Evolutionary conservation across 441 rosid species (phyloP).

Genomic region (Viola pubescens): DNA sequence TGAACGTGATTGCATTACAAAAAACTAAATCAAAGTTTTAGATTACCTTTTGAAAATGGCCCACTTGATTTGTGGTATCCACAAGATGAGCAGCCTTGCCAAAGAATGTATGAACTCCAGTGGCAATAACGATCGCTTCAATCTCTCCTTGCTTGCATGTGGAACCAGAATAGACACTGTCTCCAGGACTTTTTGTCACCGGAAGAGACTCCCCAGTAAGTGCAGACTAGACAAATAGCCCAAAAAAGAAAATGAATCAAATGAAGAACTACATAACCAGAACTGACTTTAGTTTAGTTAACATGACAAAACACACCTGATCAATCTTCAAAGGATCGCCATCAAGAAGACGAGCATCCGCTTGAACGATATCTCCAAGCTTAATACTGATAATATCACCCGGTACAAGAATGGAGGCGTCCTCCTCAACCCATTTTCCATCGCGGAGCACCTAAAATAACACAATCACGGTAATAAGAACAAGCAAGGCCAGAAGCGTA

Average conservation of each 20-base stretch:
- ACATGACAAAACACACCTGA: constrained; percentile 29
- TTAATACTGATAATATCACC: constrained; percentile 61
- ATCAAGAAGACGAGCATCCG: constrained; percentile 72
- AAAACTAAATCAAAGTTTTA: not conserved
- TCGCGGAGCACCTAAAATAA: constrained; percentile 43
- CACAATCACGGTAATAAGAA: not conserved
- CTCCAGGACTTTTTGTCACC: constrained; percentile 48
- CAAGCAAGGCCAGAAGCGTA: not conserved
- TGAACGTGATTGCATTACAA: not conserved
- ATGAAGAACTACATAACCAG: not conserved
- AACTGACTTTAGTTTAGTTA: not conserved
- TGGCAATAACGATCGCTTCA: constrained; percentile 65
- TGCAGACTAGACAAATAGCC: constrained; percentile 36
- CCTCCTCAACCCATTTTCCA: constrained; percentile 54
- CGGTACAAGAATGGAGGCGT: constrained; percentile 60
- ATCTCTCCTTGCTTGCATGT: constrained; percentile 74
- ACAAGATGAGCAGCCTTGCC: constrained; percentile 78
- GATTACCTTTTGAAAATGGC: constrained; percentile 53
- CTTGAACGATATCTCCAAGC: constrained; percentile 59
- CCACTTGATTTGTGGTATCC: constrained; percentile 57
- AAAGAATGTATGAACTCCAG: constrained; percentile 72
- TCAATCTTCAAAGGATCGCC: constrained; percentile 69
- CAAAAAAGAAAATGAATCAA: not conserved
- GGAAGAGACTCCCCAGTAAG: constrained; percentile 77
- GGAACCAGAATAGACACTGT: constrained; percentile 68